A percentile compares a stretch with the other conserved stretches of the same genome.
Evolutionary conservation across 495 filamentous ascomycete species (phyloP).

Genomic region (Trichoderma parareesei): DNA sequence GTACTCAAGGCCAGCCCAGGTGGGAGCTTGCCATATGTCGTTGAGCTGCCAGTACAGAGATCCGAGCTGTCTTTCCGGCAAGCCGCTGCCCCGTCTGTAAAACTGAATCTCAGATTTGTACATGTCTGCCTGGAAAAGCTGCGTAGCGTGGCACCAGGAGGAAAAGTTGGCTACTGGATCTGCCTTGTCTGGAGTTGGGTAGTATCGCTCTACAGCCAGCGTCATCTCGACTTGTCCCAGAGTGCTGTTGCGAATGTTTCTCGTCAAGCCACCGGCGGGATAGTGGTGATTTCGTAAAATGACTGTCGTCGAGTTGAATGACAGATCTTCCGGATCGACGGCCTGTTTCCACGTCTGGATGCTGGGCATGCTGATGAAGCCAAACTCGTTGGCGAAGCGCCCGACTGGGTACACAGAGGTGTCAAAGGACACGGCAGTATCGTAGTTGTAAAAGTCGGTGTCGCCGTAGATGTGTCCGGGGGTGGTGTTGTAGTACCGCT

Average conservation of each 20-base stretch:
- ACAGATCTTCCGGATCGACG: constrained; percentile 39
- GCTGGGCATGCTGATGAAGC: constrained; percentile 60
- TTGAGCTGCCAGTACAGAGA: constrained; percentile 63
- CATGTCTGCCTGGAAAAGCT: constrained; percentile 61
- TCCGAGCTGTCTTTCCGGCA: constrained; percentile 53
- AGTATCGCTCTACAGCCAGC: constrained; percentile 48
- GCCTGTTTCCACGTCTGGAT: constrained; percentile 54
- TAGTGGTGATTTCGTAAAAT: constrained; percentile 60
- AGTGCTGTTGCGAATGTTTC: constrained; percentile 32
- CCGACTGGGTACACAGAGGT: constrained; percentile 49
- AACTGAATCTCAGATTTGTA: constrained; percentile 57
- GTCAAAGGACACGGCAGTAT: constrained; percentile 48
- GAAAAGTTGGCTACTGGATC: constrained; percentile 56
- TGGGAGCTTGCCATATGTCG: constrained; percentile 62
- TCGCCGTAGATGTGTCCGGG: constrained; percentile 56
- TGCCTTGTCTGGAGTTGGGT: constrained; percentile 49
- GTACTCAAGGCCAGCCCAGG: constrained; percentile 59
- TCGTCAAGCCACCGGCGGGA: constrained; percentile 44
- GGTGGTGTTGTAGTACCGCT: constrained; percentile 53
- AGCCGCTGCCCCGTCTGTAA: constrained; percentile 55
- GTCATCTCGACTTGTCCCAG: constrained; percentile 60
- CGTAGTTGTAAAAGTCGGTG: constrained; percentile 65
- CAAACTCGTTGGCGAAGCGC: constrained; percentile 60
- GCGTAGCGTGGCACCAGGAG: constrained; percentile 60
- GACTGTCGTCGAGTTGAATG: constrained; percentile 54